phyloP scores from a whole-genome alignment of 1,139 yeast species.

The Arxiozyma slooffiae region DNA sequence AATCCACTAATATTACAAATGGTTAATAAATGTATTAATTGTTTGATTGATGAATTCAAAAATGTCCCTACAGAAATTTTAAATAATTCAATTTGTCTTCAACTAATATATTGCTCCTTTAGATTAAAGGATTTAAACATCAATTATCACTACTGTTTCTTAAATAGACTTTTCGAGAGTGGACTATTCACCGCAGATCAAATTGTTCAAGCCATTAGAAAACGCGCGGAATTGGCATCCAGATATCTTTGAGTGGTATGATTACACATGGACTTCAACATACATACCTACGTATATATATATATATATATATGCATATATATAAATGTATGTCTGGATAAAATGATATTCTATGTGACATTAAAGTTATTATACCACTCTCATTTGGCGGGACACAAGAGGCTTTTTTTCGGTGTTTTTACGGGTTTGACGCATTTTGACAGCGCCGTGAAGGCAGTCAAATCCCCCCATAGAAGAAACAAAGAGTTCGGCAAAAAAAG shows the following conservation, averaged over 20 bases:
- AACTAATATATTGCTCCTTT: conserved; percentile 30
- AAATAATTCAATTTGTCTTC: conserved; percentile 28
- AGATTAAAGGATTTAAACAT: conserved; percentile 25
- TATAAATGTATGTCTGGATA: too few relatives aligned
- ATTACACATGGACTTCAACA: too few relatives aligned
- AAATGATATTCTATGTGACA: too few relatives aligned
- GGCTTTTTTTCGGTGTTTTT: neutral
- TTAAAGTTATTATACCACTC: too few relatives aligned
- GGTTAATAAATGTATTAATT: conserved; percentile 19
- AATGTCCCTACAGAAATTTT: conserved; percentile 10
- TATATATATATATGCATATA: too few relatives aligned
- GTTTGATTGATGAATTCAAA: conserved; percentile 14
- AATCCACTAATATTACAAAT: conserved; percentile 23
- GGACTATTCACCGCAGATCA: conserved; percentile 17
- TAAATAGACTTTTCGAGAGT: conserved; percentile 23
- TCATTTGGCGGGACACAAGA: neutral
- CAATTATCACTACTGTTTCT: conserved; percentile 25
- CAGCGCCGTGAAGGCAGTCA: neutral
- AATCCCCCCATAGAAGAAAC: neutral
- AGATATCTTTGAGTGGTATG: conserved; percentile 12
- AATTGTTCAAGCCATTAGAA: conserved; percentile 21
- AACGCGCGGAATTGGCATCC: conserved; percentile 26
- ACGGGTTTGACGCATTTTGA: neutral
- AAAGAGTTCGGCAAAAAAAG: too few relatives aligned
- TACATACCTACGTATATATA: too few relatives aligned